Evolutionary conservation across 169 alveolate species (phyloP).

Genomic region (Cryptosporidium sp.): DNA sequence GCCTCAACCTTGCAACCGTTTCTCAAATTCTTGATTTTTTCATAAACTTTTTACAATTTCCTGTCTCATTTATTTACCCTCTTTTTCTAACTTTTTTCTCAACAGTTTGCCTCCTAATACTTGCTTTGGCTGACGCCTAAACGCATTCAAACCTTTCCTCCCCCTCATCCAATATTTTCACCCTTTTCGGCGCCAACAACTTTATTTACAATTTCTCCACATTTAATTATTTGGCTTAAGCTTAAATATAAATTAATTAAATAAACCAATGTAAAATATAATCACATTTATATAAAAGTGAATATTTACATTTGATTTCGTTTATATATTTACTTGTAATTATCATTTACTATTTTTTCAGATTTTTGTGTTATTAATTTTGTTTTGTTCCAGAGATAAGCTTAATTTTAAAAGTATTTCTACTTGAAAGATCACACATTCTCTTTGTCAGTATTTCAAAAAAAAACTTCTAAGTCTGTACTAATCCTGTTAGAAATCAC

Average conservation of each 20-base stretch:
- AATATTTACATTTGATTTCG: too few relatives aligned
- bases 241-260: neutral
- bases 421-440: too few relatives aligned
- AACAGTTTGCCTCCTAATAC: constrained; percentile 64
- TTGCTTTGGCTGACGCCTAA: constrained; percentile 75
- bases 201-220: neutral
- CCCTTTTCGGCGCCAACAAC: neutral
- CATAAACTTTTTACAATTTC: neutral
- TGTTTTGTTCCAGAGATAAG: neutral
- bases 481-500: neutral
- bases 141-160: constrained; percentile 56
- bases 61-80: constrained; percentile 55
- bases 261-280: too few relatives aligned
- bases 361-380: too few relatives aligned
- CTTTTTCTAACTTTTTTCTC: constrained; percentile 11
- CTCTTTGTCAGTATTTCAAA: too few relatives aligned
- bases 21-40: constrained; percentile 25
- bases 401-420: too few relatives aligned
- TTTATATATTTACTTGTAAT: neutral
- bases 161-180: constrained; percentile 49
- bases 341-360: neutral
- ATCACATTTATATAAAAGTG: too few relatives aligned
- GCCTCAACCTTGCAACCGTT: constrained; percentile 1
- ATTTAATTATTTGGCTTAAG: neutral
- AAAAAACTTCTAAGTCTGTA: too few relatives aligned